phyloP scores from a whole-genome alignment of 257 asterid genomes.

The Fraxinus americana region DNA sequence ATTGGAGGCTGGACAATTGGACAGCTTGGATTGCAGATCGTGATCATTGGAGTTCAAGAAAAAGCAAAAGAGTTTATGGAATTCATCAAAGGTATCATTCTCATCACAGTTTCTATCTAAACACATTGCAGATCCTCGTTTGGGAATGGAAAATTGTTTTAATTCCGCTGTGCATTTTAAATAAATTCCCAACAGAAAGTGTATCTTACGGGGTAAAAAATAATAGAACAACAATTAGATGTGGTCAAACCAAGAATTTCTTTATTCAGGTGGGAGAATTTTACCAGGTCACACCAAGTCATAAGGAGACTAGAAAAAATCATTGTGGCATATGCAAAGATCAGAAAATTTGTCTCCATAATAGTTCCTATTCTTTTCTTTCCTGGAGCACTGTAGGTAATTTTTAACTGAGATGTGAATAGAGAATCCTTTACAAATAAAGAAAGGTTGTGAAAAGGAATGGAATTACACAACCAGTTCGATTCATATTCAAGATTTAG shows the following conservation, averaged over 20 bases:
- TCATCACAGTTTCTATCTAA: too few relatives aligned
- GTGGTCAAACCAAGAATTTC: constrained; percentile 17
- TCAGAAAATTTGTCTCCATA: background rate
- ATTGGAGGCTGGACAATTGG: too few relatives aligned
- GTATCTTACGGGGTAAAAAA: background rate
- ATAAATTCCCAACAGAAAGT: too few relatives aligned
- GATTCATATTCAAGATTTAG: background rate
- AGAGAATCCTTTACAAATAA: background rate
- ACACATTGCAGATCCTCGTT: too few relatives aligned
- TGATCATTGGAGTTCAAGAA: too few relatives aligned
- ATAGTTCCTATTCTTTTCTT: background rate
- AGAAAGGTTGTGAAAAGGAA: background rate
- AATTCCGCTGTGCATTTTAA: too few relatives aligned
- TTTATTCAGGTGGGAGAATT: background rate
- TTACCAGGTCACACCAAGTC: background rate
- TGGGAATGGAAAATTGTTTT: too few relatives aligned
- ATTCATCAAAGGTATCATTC: too few relatives aligned
- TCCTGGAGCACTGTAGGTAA: constrained; percentile 1
- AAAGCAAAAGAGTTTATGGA: too few relatives aligned
- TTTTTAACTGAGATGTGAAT: background rate
- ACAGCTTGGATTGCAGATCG: too few relatives aligned
- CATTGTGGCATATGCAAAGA: background rate
- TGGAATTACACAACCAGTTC: background rate
- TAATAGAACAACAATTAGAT: constrained; percentile 14
- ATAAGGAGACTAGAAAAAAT: background rate